Percentiles rank a stretch among this genome's conserved stretches.
phyloP scores from a whole-genome alignment of 176 grass and related monocot genomes.

The Aegilops speltoides region DNA sequence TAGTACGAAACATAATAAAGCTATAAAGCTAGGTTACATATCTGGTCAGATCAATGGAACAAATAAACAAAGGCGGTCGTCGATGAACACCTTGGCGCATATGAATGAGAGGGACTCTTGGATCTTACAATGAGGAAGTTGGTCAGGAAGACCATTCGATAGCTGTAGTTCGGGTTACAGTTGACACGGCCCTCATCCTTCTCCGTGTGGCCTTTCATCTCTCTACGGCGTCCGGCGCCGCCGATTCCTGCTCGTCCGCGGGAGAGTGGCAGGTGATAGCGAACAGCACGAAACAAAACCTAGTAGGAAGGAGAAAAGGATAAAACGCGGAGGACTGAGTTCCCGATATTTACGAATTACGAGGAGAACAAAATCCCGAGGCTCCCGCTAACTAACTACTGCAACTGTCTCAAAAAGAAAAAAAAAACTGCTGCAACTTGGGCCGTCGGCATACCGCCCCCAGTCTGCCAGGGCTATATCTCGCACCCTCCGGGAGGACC shows the following conservation, averaged over 20 bases:
- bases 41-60: not conserved
- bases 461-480: no score
- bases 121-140: constrained; percentile 3
- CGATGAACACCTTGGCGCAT: not conserved
- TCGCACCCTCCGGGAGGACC: no score
- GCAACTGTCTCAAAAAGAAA: no score
- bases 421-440: no score
- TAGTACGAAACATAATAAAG: no score
- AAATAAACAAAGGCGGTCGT: not conserved
- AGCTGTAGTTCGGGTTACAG: not conserved
- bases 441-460: no score
- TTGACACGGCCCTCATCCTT: not conserved
- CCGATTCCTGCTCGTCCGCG: not conserved
- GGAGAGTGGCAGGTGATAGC: no score
- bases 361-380: no score
- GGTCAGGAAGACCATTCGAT: not conserved
- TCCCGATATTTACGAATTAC: not conserved
- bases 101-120: not conserved
- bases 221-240: not conserved
- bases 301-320: not conserved
- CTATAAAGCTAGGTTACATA: not conserved
- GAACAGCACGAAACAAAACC: not conserved
- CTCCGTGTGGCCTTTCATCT: not conserved
- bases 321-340: not conserved
- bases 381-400: no score